Conservation (phyloP, 257 asterid genomes). For the Solanum paucissectum region DNA sequence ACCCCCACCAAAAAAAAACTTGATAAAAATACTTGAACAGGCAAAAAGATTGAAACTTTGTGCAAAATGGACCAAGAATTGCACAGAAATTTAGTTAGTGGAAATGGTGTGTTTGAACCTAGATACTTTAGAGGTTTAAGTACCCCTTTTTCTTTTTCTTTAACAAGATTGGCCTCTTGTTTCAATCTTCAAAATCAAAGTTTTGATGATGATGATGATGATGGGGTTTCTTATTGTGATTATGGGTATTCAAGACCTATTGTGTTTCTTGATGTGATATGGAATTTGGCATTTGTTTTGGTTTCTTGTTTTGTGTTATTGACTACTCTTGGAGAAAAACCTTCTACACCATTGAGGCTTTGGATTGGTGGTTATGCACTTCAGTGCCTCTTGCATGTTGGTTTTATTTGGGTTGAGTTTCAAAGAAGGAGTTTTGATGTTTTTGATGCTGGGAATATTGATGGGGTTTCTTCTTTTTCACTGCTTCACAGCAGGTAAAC, state of each 20-base stretch:
- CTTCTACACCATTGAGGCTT: slow-evolving; percentile 65
- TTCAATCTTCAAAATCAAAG: slow-evolving; percentile 19
- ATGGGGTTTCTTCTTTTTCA: slow-evolving; percentile 23
- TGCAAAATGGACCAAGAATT: neutral
- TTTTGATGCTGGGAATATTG: slow-evolving; percentile 13
- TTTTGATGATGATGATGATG: slow-evolving; percentile 10
- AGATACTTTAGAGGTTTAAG: slow-evolving; percentile 2
- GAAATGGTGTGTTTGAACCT: neutral
- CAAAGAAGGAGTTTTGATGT: slow-evolving; percentile 29
- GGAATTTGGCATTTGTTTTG: slow-evolving; percentile 67
- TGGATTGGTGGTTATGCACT: slow-evolving; percentile 84
- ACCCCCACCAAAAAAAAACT: neutral
- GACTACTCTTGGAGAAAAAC: slow-evolving; percentile 44
- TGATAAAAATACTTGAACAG: neutral
- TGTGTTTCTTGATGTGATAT: slow-evolving; percentile 64
- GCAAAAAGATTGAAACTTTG: neutral
- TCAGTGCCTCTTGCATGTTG: slow-evolving; percentile 70
- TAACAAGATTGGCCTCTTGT: slow-evolving; percentile 15
- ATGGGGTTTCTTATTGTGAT: slow-evolving; percentile 2
- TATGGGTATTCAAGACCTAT: slow-evolving; percentile 58
- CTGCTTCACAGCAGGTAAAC: slow-evolving; percentile 40
- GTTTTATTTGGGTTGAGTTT: slow-evolving; percentile 53
- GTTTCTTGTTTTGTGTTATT: slow-evolving; percentile 54
- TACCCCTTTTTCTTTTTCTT: slow-evolving; percentile 16
- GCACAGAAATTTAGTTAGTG: neutral